Evolutionary conservation across 805 yeast species (phyloP).

Genomic region (Pichia occidentalis): DNA sequence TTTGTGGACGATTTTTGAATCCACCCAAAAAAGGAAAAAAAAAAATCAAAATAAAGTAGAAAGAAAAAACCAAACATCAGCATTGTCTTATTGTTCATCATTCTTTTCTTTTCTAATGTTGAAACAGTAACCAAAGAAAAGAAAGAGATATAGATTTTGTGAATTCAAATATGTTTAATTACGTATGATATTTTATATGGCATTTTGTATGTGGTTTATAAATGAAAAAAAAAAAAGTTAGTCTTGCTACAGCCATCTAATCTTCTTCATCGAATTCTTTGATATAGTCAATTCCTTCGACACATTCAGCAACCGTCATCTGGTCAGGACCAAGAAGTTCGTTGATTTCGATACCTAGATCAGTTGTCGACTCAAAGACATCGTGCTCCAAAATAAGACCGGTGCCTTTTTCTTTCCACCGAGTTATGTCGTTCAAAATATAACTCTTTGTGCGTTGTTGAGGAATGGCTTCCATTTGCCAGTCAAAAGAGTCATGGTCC

Average conservation of each 20-base stretch:
- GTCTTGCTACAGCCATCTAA: background rate
- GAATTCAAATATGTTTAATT: background rate
- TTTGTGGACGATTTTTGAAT: too few species aligned
- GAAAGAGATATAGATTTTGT: background rate
- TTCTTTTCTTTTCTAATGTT: too few species aligned
- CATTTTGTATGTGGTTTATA: too few species aligned
- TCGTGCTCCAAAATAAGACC: constrained; percentile 91
- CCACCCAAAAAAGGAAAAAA: background rate
- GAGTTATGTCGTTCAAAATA: constrained; percentile 48
- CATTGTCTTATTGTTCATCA: too few species aligned
- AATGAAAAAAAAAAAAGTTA: background rate
- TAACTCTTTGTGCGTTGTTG: constrained; percentile 40
- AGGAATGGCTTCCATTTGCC: constrained; percentile 59
- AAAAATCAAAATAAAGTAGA: too few species aligned
- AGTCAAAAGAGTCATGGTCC: constrained; percentile 89
- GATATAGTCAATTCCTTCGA: constrained; percentile 58
- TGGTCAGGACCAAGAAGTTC: constrained; percentile 55
- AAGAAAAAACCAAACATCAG: too few species aligned
- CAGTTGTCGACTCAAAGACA: constrained; percentile 57
- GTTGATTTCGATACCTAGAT: constrained; percentile 55
- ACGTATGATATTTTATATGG: background rate
- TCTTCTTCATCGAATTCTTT: constrained; percentile 28
- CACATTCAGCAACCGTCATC: constrained; percentile 74
- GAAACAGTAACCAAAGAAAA: too few species aligned
- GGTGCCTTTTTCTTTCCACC: constrained; percentile 38